Evolutionary conservation across 176 grass and related monocot species (phyloP).

Genomic region (Poa annua): DNA sequence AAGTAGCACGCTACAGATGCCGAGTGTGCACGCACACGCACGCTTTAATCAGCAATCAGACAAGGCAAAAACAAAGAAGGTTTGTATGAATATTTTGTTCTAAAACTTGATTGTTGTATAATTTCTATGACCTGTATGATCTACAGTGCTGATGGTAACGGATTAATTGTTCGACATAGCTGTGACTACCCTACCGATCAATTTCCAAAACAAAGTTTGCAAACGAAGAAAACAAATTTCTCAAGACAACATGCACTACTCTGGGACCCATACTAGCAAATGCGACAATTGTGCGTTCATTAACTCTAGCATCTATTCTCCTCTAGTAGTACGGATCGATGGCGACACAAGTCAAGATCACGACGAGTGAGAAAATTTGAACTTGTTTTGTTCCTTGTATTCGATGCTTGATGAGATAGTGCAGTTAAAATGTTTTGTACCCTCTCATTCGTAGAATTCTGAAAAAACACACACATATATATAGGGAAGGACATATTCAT

Average conservation of each 20-base stretch:
- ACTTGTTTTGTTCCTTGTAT: too few species aligned
- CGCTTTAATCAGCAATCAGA: neutral
- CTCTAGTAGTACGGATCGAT: conserved; percentile 7
- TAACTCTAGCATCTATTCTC: conserved; percentile 37
- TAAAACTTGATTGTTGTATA: neutral
- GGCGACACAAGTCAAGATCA: conserved; percentile 5
- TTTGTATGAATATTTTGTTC: neutral
- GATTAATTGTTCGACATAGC: neutral
- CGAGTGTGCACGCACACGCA: neutral
- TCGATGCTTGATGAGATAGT: too few species aligned
- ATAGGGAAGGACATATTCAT: too few species aligned
- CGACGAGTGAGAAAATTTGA: neutral
- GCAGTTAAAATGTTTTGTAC: too few species aligned
- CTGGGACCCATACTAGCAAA: neutral
- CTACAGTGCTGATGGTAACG: neutral
- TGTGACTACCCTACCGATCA: neutral
- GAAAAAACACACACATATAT: too few species aligned
- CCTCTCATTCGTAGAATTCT: too few species aligned
- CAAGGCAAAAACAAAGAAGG: neutral
- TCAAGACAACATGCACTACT: conserved; percentile 21
- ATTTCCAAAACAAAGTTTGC: neutral
- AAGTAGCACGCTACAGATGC: neutral
- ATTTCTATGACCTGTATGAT: neutral
- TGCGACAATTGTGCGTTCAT: conserved; percentile 4
- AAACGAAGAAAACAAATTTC: conserved; percentile 21